Evolutionary conservation across 495 filamentous ascomycete species (phyloP), one percentile per base, ranked within the genome.

Genomic region (Penicillium pulvis): DNA sequence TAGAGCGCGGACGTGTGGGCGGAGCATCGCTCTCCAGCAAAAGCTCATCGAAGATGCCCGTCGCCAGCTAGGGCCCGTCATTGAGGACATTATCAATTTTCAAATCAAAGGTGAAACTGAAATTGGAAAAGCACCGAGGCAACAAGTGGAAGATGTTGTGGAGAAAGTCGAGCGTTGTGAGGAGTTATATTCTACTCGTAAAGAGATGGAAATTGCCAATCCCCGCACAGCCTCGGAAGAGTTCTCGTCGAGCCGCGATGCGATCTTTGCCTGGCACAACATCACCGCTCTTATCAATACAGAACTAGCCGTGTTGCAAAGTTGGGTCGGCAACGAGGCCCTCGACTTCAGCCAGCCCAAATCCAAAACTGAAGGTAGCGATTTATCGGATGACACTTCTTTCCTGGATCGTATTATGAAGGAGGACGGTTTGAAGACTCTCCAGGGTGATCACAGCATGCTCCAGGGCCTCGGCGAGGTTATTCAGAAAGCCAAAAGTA

Each of bases 381-480:
- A 91, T 56, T 79, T 97, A 16, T 85, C 85, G 23, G 93, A 96
- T 64, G 91, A 96, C 55, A 84, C 91, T 0, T 94, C 91, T 2
- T 98, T 98, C 71, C 78, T 98, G 45, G 94, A 98, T 70, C 86
- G 94, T n/a, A 87, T 98, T n/a, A 81, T 98, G 79, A 97, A 97
- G 65, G 94, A 98, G 71, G 94, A 98, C 67, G 92, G 91, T 17
- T 79, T 98, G 20, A 93, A 91, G 59, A 96, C 91, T 5, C 79
- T 98, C 19, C 93, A 96, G 67, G 91, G 92, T 20, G 60, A 79
- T 57, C 81, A 84, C 58, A 95, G 90, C 73, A 91, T 98, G 81
- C 85, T 98, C n/a, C 74, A 86, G 57, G 87, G 87, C 10, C 85
- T 98, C 35, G 86, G 88, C 11, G 82, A 80, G 53, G 92, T 96